Conservation (phyloP, 352 stramenopile genomes). For the Phytophthora vignae region DNA sequence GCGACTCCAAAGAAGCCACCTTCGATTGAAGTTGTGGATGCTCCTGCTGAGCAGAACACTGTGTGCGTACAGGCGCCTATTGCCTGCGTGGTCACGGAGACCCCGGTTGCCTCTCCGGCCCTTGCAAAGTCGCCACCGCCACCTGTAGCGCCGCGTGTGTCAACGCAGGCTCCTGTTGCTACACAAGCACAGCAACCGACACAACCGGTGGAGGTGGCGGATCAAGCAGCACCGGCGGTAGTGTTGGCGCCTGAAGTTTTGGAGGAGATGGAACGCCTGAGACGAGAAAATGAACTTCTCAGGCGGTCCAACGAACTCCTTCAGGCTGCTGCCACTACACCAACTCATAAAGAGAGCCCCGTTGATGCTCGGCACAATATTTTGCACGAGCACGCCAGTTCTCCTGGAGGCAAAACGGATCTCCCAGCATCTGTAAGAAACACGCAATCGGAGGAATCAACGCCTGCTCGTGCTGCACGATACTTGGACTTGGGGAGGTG, state of each 20-base stretch:
- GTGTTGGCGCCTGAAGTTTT: conserved; percentile 46
- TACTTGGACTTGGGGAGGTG: conserved; percentile 33
- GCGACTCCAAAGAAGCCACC: conserved; percentile 30
- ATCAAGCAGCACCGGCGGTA: not conserved
- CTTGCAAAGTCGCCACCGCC: not conserved
- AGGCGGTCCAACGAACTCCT: conserved; percentile 72
- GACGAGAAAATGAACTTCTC: conserved; percentile 69
- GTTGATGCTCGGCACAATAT: not conserved
- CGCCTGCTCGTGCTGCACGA: conserved; percentile 12
- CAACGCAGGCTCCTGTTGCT: conserved; percentile 4
- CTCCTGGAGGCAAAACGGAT: conserved; percentile 1
- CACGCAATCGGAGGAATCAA: not conserved
- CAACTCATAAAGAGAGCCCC: conserved; percentile 9
- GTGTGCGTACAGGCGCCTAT: not conserved
- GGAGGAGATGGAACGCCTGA: conserved; percentile 71
- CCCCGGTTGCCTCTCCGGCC: not conserved
- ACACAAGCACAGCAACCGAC: conserved; percentile 11
- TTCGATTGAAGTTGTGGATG: conserved; percentile 2
- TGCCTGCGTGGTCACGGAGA: not conserved
- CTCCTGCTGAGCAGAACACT: conserved; percentile 7
- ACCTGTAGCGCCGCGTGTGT: conserved; percentile 1
- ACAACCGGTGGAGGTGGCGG: not conserved
- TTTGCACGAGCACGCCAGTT: not conserved
- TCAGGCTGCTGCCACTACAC: conserved; percentile 45
- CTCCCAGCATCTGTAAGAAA: not conserved